Evolutionary conservation across 1,139 yeast species (phyloP), one percentile per base, ranked within the genome.

Genomic region (Taphrina wiesneri): DNA sequence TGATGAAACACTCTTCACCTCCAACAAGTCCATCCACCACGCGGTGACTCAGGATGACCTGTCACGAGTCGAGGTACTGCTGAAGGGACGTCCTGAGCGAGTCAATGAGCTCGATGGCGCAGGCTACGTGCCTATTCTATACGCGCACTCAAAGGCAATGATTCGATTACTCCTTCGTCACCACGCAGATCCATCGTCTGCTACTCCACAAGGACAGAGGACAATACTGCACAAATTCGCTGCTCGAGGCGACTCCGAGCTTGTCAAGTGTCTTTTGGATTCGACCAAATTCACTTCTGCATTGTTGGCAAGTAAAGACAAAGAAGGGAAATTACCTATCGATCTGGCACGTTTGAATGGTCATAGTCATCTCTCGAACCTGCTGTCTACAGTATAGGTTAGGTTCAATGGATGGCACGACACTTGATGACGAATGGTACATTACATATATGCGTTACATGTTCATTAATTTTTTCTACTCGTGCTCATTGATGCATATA

Each of bases 1-100:
- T 13, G 57, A 51, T 13, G 64, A 60, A 23, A 43, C 47, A 23
- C 25, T 51, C 64, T 60, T 60, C 52, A 60, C 51, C 56, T 46
- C 56, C 19, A 7, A 7, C 47, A 34, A 46, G 19, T 47, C 56
- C 28, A 51, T 59, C 19, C 63, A 59, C 39, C 30, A 34, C 32
- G 64, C 64, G 41, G 43, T 49, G 41, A 15, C 39, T n/a, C 25
- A 15, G 30, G 36, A 53, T 30, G 30, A 60, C 36, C 13, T 28
- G 41, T 9, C 46, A 11, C 49, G 51, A 15, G 23, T 30, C 25
- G 21, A 19, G n/a, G 7, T 6, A 4, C 30, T 60, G 3, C 43
- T 60, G n/a, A 21, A 9, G 26, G 15, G n/a, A 6, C 21, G 47
- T 15, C 63, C 46, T 2, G 47, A 15, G 7, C 45, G 45, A 4